Conservation (phyloP, 148 eudicot genomes). For the Chenopodium album region DNA sequence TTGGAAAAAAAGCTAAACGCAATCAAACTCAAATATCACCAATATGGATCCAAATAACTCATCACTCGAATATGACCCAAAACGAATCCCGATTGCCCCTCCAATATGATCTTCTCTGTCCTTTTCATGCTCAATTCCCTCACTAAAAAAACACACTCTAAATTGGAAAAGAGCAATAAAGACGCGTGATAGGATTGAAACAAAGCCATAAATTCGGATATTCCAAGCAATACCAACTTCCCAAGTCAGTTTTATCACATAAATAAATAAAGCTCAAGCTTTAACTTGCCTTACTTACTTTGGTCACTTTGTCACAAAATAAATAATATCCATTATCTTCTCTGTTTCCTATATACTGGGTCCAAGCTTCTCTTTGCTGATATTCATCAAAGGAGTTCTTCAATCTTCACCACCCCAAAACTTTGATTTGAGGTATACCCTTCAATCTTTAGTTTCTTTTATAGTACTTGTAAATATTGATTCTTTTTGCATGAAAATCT, state of each 20-base stretch:
- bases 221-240: conserved; percentile 11
- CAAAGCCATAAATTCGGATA: conserved; percentile 15
- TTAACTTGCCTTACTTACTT: background rate
- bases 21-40: no score
- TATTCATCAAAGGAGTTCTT: background rate
- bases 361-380: conserved; percentile 3
- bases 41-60: no score
- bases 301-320: background rate
- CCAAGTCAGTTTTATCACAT: background rate
- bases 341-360: conserved; percentile 14
- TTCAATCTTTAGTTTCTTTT: background rate
- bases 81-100: no score
- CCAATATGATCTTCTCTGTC: background rate
- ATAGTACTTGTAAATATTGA: background rate
- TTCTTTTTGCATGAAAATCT: background rate
- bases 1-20: no score
- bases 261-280: conserved; percentile 9
- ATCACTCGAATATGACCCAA: no score
- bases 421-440: conserved; percentile 16
- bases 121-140: background rate
- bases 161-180: background rate
- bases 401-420: background rate
- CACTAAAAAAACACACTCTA: background rate
- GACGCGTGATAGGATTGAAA: background rate
- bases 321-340: background rate